Evolutionary conservation across 495 filamentous ascomycete genomes (phyloP).

Genomic region (Acidomyces sp.): DNA sequence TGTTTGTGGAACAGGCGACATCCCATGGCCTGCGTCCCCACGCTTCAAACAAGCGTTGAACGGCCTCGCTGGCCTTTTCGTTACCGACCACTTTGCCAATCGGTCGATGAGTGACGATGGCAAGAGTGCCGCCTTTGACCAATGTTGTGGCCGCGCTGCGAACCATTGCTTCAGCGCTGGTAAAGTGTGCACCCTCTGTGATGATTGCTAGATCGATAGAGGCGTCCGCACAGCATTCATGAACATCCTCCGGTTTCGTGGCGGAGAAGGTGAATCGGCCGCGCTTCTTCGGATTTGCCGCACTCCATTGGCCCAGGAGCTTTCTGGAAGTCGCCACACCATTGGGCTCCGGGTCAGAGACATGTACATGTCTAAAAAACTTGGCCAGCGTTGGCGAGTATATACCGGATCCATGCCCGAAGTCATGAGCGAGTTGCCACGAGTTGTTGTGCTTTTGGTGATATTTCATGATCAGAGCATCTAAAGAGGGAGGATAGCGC

Average conservation of each 20-base stretch:
- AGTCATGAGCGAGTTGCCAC: constrained; percentile 18
- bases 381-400: constrained; percentile 12
- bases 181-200: constrained; percentile 14
- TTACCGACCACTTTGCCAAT: constrained; percentile 10
- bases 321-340: constrained; percentile 11
- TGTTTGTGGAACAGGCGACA: constrained; percentile 6
- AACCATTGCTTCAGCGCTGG: constrained; percentile 11
- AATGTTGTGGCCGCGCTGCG: constrained; percentile 9
- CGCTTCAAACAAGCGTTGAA: constrained; percentile 6
- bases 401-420: constrained; percentile 14
- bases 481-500: constrained; percentile 11
- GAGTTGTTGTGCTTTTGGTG: constrained; percentile 16
- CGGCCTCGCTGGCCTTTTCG: constrained; percentile 9
- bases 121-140: constrained; percentile 7
- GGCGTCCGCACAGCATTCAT: constrained; percentile 6
- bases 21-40: constrained; percentile 15
- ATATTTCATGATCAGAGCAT: constrained; percentile 15
- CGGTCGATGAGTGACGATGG: constrained; percentile 14
- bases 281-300: constrained; percentile 11
- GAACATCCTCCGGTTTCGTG: constrained; percentile 7
- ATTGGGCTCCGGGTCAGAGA: constrained; percentile 7
- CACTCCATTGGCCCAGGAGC: constrained; percentile 2
- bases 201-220: constrained; percentile 14
- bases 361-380: constrained; percentile 16
- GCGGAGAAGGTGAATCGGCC: constrained; percentile 17